phyloP scores from a whole-genome alignment of 805 yeast genomes.

The Candida vartiovaarae region DNA sequence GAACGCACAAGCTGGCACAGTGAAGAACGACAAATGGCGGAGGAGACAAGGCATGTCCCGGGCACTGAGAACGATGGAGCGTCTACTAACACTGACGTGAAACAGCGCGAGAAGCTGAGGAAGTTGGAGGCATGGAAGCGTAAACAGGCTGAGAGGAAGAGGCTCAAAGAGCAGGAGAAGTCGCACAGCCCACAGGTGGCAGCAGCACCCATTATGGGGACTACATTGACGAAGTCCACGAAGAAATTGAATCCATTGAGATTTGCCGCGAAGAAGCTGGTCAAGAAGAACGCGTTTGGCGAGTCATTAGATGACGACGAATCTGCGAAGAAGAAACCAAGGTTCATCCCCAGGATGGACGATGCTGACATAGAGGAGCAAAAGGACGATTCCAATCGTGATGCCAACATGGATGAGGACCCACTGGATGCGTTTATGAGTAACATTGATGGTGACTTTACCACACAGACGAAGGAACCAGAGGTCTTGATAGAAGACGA shows the following conservation, averaged over 20 bases:
- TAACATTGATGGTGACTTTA: conserved; percentile 20
- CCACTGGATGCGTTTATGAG: conserved; percentile 43
- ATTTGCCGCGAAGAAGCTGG: conserved; percentile 6
- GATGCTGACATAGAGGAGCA: conserved; percentile 7
- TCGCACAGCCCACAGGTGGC: not conserved
- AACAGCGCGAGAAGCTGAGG: conserved; percentile 27
- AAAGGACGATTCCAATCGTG: not conserved
- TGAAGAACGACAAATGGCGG: not conserved
- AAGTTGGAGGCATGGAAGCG: conserved; percentile 48
- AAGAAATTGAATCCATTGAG: not conserved
- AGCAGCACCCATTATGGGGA: not conserved
- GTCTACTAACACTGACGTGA: conserved; percentile 7
- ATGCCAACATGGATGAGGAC: conserved; percentile 23
- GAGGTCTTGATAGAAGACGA: conserved; percentile 2
- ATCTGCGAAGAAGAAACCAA: conserved; percentile 8
- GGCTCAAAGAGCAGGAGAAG: conserved; percentile 15
- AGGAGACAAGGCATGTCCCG: conserved; percentile 10
- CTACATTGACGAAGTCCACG: not conserved
- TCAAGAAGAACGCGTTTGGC: conserved; percentile 20
- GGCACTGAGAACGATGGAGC: not conserved
- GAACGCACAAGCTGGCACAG: no score
- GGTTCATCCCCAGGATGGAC: conserved; percentile 17
- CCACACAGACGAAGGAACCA: not conserved
- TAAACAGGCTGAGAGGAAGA: conserved; percentile 27
- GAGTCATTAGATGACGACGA: conserved; percentile 27